These are phyloP conservation scores for Dimargaris cristalligena DNA, from an alignment of 192 early-diverging fungal species.

Conservation along the genomic window DNA sequence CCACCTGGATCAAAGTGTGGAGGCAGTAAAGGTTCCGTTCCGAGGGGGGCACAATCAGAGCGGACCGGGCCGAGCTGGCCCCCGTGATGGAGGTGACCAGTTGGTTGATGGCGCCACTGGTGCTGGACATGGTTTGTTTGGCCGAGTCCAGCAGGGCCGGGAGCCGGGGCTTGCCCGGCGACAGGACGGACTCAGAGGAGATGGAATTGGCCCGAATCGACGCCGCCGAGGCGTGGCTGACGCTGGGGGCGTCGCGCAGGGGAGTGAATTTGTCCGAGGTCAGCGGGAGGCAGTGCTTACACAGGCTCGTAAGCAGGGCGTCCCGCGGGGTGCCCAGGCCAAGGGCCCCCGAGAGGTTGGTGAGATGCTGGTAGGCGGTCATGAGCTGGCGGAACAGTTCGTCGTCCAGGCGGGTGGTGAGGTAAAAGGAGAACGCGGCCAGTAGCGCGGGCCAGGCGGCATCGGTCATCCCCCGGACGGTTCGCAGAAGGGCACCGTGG, in stretches of 20 bases:
- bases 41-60: conserved; percentile 31
- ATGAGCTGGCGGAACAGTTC: conserved; percentile 58
- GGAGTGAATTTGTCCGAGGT: conserved; percentile 5
- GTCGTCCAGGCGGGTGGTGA: conserved; percentile 66
- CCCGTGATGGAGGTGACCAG: neutral
- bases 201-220: neutral
- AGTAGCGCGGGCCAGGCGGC: conserved; percentile 66
- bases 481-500: neutral
- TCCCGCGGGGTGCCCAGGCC: conserved; percentile 65
- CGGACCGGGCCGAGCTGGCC: neutral
- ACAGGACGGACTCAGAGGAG: neutral
- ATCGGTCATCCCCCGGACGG: conserved; percentile 56
- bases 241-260: neutral
- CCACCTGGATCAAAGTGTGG: conserved; percentile 48
- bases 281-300: conserved; percentile 65
- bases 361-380: conserved; percentile 54
- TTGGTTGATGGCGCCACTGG: neutral
- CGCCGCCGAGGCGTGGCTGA: too few relatives aligned
- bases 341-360: conserved; percentile 62
- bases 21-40: conserved; percentile 67
- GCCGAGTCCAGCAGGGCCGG: neutral
- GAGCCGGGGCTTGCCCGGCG: neutral
- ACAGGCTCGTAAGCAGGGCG: conserved; percentile 69
- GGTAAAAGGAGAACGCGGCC: conserved; percentile 54
- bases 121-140: neutral